phyloP scores from a whole-genome alignment of 129 eudicot species.

The Centaurea solstitialis region DNA sequence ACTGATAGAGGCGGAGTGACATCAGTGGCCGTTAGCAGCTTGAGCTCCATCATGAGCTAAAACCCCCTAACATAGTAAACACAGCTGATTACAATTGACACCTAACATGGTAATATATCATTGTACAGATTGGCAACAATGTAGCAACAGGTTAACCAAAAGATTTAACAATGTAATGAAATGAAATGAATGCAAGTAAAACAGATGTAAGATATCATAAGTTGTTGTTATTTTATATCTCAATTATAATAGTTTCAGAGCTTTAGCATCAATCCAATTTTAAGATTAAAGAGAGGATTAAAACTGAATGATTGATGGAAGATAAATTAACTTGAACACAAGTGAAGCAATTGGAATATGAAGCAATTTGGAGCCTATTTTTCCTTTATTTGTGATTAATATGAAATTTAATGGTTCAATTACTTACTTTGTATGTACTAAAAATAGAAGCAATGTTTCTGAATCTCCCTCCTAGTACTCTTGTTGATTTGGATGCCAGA shows the following conservation, averaged over 20 bases:
- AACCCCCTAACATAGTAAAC: neutral
- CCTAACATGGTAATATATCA: neutral
- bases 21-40: slow-evolving; percentile 54
- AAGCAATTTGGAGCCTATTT: no score
- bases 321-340: no score
- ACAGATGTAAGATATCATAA: neutral
- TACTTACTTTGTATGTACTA: no score
- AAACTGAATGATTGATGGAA: no score
- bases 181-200: neutral
- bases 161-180: neutral
- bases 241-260: neutral
- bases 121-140: neutral
- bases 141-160: neutral
- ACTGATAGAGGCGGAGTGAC: slow-evolving; percentile 65
- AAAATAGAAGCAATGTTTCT: no score
- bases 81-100: neutral
- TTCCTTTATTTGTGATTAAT: no score
- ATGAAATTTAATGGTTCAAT: no score
- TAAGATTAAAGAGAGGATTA: no score
- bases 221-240: neutral
- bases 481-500: no score
- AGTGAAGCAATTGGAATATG: no score
- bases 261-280: no score
- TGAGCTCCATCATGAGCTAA: slow-evolving; percentile 41
- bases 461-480: no score